Evolutionary conservation across 2,329 filamentous ascomycete species (phyloP).

Genomic region (Talaromyces sp.): DNA sequence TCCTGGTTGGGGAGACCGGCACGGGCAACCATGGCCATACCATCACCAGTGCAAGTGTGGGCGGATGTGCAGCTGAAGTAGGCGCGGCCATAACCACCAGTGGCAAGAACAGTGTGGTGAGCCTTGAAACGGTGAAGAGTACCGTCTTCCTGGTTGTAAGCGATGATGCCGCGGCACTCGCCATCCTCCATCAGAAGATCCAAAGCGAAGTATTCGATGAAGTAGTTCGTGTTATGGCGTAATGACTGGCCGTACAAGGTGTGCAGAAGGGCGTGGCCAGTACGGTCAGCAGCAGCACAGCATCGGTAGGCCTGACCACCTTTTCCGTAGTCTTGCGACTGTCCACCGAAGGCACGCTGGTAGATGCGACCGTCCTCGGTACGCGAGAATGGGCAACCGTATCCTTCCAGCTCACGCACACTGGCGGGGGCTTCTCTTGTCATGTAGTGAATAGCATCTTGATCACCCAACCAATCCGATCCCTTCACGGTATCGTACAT

Average conservation of each 20-base stretch:
- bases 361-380: conserved; percentile 97
- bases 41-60: conserved; percentile 97
- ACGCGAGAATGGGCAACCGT: conserved; percentile 87
- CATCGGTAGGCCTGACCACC: conserved; percentile 97
- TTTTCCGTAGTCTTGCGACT: conserved; percentile 91
- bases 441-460: conserved; percentile 99
- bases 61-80: conserved; percentile 99
- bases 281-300: conserved; percentile 93
- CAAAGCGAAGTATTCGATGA: conserved; percentile 97
- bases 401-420: conserved; percentile 93
- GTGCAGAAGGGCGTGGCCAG: conserved; percentile 94
- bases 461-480: conserved; percentile 94
- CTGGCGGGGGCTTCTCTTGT: conserved; percentile 87
- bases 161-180: conserved; percentile 91
- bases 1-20: conserved; percentile 98
- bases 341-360: conserved; percentile 97
- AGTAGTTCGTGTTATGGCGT: conserved; percentile 98
- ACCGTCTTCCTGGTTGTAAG: conserved; percentile 98
- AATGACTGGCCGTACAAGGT: conserved; percentile 97
- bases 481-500: conserved; percentile 99
- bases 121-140: conserved; percentile 95
- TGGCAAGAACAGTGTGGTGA: conserved; percentile 94
- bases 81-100: conserved; percentile 93
- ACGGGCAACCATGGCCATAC: conserved; percentile 98
- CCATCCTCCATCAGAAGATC: conserved; percentile 97